Evolutionary conservation across 2,329 filamentous ascomycete species (phyloP).

Genomic region (Calonectria hongkongensis): DNA sequence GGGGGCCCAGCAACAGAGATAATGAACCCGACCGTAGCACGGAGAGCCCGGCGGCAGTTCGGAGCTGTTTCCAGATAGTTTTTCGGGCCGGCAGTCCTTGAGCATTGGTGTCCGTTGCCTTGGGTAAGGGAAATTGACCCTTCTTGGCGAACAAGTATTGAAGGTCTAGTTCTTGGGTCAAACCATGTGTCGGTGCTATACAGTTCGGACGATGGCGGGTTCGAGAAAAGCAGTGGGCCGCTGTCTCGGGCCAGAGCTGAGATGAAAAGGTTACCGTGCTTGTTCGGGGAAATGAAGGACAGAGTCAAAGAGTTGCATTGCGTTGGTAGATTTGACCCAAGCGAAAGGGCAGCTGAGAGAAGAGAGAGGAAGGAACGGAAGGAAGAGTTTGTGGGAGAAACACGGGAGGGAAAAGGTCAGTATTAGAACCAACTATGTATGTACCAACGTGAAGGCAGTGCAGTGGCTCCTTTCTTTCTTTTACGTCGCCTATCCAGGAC

Average conservation of each 20-base stretch:
- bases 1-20: neutral
- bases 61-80: slow-evolving; percentile 27
- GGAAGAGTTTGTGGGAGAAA: neutral
- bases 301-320: slow-evolving; percentile 17
- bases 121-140: slow-evolving; percentile 27
- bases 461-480: slow-evolving; percentile 11
- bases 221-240: slow-evolving; percentile 28
- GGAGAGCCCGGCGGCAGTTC: slow-evolving; percentile 1
- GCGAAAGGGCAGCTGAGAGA: neutral
- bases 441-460: neutral
- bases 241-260: slow-evolving; percentile 15
- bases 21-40: neutral
- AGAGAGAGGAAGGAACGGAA: slow-evolving; percentile 5
- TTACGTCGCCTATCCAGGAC: slow-evolving; percentile 8
- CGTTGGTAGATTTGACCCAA: neutral
- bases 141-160: slow-evolving; percentile 7
- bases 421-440: neutral
- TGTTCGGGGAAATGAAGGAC: slow-evolving; percentile 11
- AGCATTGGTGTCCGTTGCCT: slow-evolving; percentile 24
- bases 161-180: slow-evolving; percentile 11
- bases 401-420: neutral
- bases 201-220: slow-evolving; percentile 6
- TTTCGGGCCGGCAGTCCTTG: slow-evolving; percentile 8
- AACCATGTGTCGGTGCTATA: slow-evolving; percentile 17
- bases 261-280: neutral